Evolutionary conservation across 768 basidiomycete genomes (phyloP).

Genomic region (Termitomyces sp.): DNA sequence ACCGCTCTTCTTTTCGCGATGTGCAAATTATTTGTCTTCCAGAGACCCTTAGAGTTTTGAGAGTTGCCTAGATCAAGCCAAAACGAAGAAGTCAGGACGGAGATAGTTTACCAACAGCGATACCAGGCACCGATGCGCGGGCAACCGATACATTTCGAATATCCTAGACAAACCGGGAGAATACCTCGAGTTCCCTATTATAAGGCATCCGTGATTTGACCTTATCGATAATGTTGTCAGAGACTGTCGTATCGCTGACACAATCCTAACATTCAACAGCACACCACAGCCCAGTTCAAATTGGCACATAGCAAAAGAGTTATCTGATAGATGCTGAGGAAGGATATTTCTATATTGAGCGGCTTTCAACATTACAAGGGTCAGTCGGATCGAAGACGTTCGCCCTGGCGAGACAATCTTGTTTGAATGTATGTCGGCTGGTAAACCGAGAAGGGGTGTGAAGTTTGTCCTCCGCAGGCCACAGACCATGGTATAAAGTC

Average conservation of each 20-base stretch:
- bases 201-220: background rate
- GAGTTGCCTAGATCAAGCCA: background rate
- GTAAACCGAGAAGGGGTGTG: background rate
- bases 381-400: background rate
- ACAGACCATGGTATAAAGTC: background rate
- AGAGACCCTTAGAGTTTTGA: background rate
- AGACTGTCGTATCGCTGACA: background rate
- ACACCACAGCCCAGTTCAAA: too few relatives aligned
- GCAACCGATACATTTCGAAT: background rate
- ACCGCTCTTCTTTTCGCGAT: background rate
- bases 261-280: background rate
- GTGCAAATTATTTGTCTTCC: background rate
- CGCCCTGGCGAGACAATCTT: background rate
- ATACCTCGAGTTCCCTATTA: background rate
- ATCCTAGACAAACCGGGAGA: background rate
- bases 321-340: background rate
- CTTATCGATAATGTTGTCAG: background rate
- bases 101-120: background rate
- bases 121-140: background rate
- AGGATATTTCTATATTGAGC: background rate
- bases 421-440: background rate
- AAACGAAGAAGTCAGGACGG: background rate
- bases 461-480: background rate
- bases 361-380: background rate
- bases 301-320: too few relatives aligned